These are phyloP conservation scores for Agaricus blazei DNA, from an alignment of 768 basidiomycete genomes.

Conservation along the genomic window DNA sequence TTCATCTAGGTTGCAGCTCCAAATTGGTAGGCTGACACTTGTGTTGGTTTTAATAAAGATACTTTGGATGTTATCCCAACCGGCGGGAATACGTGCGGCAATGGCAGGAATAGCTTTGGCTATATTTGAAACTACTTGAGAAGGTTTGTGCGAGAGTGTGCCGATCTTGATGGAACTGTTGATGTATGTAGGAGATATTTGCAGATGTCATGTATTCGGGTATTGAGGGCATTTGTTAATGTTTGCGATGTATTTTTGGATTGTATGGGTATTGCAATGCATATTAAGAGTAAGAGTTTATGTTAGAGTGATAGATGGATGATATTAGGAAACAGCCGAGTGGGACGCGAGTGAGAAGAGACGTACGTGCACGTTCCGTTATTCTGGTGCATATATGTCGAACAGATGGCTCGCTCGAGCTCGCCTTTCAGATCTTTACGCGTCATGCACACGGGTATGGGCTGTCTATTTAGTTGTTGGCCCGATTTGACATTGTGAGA, in stretches of 20 bases:
- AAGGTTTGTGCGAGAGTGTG: slow-evolving; percentile 62
- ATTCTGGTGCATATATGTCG: slow-evolving; percentile 95
- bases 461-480: slow-evolving; percentile 60
- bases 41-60: slow-evolving; percentile 87
- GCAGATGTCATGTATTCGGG: not conserved
- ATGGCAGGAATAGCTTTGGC: slow-evolving; percentile 72
- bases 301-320: not conserved
- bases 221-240: not conserved
- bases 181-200: not conserved
- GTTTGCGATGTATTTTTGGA: not conserved
- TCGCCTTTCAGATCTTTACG: slow-evolving; percentile 90
- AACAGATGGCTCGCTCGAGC: slow-evolving; percentile 87
- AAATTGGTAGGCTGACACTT: slow-evolving; percentile 85
- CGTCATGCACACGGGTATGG: slow-evolving; percentile 87
- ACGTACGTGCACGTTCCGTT: slow-evolving; percentile 90
- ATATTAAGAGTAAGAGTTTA: not conserved
- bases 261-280: not conserved
- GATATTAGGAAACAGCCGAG: too few species aligned
- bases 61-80: slow-evolving; percentile 89
- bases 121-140: slow-evolving; percentile 77
- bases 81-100: slow-evolving; percentile 62
- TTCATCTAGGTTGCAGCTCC: slow-evolving; percentile 73
- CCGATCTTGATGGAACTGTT: slow-evolving; percentile 81
- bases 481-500: not conserved
- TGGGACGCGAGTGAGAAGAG: not conserved